phyloP scores from a whole-genome alignment of 495 filamentous ascomycete species.

The Tuber magnatum region DNA sequence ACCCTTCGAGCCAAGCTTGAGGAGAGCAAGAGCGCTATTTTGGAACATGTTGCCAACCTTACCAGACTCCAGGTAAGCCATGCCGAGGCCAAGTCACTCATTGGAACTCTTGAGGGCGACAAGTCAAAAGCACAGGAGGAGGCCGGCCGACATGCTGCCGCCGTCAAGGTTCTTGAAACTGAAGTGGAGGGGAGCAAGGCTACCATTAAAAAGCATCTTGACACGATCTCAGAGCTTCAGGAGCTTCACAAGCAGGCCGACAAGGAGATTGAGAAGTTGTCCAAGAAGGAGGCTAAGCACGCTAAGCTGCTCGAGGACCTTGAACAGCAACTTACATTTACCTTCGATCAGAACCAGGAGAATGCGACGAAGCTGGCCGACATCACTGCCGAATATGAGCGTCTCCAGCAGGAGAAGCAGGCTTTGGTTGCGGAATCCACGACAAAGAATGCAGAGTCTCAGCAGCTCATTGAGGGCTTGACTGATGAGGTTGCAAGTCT shows the following conservation, averaged over 20 bases:
- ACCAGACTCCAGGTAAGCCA: slow-evolving; percentile 47
- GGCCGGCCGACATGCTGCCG: slow-evolving; percentile 48
- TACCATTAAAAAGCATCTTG: slow-evolving; percentile 56
- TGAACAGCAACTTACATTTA: slow-evolving; percentile 90
- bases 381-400: slow-evolving; percentile 52
- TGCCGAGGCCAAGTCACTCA: slow-evolving; percentile 42
- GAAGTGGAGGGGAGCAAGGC: slow-evolving; percentile 66
- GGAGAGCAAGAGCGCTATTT: slow-evolving; percentile 33
- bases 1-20: slow-evolving; percentile 36
- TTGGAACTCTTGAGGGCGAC: slow-evolving; percentile 59
- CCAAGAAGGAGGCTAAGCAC: slow-evolving; percentile 68
- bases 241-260: slow-evolving; percentile 33
- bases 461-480: slow-evolving; percentile 53
- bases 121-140: slow-evolving; percentile 52
- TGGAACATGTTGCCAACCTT: slow-evolving; percentile 43
- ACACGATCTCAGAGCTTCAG: slow-evolving; percentile 46
- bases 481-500: slow-evolving; percentile 57
- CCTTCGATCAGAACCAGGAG: slow-evolving; percentile 83
- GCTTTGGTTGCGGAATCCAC: slow-evolving; percentile 54
- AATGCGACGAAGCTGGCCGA: slow-evolving; percentile 67
- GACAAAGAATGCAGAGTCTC: slow-evolving; percentile 49
- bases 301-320: slow-evolving; percentile 87
- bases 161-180: slow-evolving; percentile 59
- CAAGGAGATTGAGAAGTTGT: slow-evolving; percentile 53
- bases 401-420: slow-evolving; percentile 60